A percentile compares a stretch with the other conserved stretches of the same genome.
Evolutionary conservation across 2,329 filamentous ascomycete species (phyloP).

Genomic region (Xylariaceae sp.): DNA sequence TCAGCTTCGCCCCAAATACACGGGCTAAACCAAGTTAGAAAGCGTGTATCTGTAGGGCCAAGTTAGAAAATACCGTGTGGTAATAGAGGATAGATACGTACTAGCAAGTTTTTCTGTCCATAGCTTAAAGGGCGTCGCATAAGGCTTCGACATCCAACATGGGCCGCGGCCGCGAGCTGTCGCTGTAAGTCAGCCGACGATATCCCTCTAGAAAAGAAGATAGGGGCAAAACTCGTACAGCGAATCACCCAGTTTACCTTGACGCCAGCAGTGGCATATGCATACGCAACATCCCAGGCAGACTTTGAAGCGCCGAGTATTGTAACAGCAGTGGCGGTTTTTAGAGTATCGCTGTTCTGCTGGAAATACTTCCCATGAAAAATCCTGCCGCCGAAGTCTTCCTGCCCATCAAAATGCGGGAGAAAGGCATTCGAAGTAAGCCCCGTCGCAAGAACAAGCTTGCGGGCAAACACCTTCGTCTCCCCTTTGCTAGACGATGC

Average conservation of each 20-base stretch:
- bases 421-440: constrained; percentile 54
- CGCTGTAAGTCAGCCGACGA: neutral
- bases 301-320: constrained; percentile 60
- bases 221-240: constrained; percentile 12
- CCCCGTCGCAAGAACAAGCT: constrained; percentile 59
- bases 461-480: constrained; percentile 36
- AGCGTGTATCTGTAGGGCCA: constrained; percentile 47
- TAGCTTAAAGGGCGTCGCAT: constrained; percentile 47
- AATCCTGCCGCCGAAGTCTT: constrained; percentile 47
- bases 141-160: constrained; percentile 48
- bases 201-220: too few relatives aligned
- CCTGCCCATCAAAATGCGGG: constrained; percentile 46
- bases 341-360: constrained; percentile 32
- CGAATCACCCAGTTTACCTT: constrained; percentile 56
- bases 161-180: constrained; percentile 51
- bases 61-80: too few relatives aligned
- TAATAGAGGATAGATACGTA: constrained; percentile 26
- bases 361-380: constrained; percentile 54
- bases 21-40: constrained; percentile 70
- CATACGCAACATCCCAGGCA: constrained; percentile 59
- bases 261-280: constrained; percentile 49
- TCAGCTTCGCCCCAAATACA: constrained; percentile 66
- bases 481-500: constrained; percentile 5
- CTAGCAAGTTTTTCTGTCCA: constrained; percentile 48
- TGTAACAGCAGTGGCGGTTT: constrained; percentile 39